Conservation (phyloP, 192 early-diverging fungal species). For the Lobosporangium transversale region DNA sequence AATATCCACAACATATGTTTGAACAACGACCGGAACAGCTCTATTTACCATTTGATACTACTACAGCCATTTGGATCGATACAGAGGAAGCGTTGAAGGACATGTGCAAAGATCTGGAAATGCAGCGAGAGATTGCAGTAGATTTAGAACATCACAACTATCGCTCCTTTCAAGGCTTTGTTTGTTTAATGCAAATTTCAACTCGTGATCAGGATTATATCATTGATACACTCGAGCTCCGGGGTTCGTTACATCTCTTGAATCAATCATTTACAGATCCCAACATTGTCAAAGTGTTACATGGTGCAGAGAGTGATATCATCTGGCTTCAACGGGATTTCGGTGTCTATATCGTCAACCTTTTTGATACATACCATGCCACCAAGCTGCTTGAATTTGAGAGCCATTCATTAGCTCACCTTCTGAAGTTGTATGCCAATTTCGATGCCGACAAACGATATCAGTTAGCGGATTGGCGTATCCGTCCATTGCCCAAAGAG, state of each 20-base stretch:
- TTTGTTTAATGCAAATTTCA: constrained; percentile 93
- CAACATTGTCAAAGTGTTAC: constrained; percentile 86
- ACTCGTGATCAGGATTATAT: constrained; percentile 90
- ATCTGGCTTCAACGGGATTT: constrained; percentile 98
- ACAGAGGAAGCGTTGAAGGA: constrained; percentile 69
- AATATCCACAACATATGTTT: constrained; percentile 81
- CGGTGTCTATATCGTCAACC: constrained; percentile 93
- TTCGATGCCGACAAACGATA: constrained; percentile 91
- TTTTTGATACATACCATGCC: constrained; percentile 98
- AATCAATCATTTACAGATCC: constrained; percentile 93
- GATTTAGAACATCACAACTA: constrained; percentile 98
- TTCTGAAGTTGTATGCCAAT: constrained; percentile 82
- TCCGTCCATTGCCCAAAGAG: constrained; percentile 90
- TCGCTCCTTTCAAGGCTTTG: constrained; percentile 95
- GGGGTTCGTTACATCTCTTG: constrained; percentile 75
- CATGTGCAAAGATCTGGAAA: constrained; percentile 73
- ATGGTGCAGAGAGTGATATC: constrained; percentile 97
- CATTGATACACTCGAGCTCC: constrained; percentile 87
- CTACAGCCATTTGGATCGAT: constrained; percentile 86
- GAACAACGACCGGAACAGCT: constrained; percentile 57
- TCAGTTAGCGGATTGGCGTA: constrained; percentile 98
- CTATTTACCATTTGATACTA: constrained; percentile 70
- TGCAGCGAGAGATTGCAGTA: constrained; percentile 82
- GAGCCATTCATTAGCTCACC: constrained; percentile 82
- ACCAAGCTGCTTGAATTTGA: constrained; percentile 85